A percentile compares a stretch with the other conserved stretches of the same genome.
These are phyloP conservation scores for Erodium moschatum DNA, from an alignment of 441 rosid species.

Conservation along the genomic window DNA sequence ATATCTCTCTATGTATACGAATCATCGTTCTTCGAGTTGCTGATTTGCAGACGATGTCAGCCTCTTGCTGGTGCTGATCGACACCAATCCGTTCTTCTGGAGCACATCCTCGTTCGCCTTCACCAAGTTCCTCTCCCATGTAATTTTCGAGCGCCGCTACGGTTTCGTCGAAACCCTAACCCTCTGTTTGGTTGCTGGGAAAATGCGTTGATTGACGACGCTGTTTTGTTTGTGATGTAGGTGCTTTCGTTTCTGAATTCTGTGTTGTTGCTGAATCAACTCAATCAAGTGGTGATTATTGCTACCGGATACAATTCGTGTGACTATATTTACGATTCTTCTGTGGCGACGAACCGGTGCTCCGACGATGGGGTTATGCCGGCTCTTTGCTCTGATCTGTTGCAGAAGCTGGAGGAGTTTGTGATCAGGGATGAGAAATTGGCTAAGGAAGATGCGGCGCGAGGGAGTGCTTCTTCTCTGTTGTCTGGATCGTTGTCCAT, in stretches of 20 bases:
- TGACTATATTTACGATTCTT: conserved; percentile 68
- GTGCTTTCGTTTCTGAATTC: conserved; percentile 78
- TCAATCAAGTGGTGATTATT: conserved; percentile 77
- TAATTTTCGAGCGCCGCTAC: conserved; percentile 22
- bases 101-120: conserved; percentile 49
- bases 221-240: conserved; percentile 23
- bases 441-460: conserved; percentile 31
- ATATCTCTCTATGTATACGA: background rate
- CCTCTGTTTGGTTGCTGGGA: background rate
- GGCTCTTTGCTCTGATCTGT: conserved; percentile 39
- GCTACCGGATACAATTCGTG: conserved; percentile 82
- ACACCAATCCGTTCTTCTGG: conserved; percentile 84
- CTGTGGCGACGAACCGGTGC: conserved; percentile 30
- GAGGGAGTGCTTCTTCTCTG: conserved; percentile 49
- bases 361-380: conserved; percentile 48
- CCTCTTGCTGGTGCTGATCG: conserved; percentile 62
- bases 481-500: conserved; percentile 84
- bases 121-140: conserved; percentile 74
- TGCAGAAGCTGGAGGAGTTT: conserved; percentile 65
- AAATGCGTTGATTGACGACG: background rate
- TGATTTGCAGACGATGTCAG: conserved; percentile 70
- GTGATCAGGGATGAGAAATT: conserved; percentile 55
- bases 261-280: conserved; percentile 58
- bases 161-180: conserved; percentile 18
- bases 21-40: conserved; percentile 11